Evolutionary conservation across 2,329 filamentous ascomycete species (phyloP).

Genomic region (Didymella pomorum): DNA sequence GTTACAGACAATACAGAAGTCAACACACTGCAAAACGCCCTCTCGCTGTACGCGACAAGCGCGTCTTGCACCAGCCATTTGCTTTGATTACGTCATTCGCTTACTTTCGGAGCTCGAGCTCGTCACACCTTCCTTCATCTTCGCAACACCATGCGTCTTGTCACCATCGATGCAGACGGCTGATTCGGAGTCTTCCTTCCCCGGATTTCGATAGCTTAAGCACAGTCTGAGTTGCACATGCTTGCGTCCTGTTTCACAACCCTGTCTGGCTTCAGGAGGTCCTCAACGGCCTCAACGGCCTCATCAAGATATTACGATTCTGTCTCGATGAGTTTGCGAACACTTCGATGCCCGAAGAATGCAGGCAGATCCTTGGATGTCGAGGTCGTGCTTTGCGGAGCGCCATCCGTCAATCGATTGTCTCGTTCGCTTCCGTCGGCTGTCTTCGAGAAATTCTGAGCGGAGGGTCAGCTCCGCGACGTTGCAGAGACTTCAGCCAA

Average conservation of each 20-base stretch:
- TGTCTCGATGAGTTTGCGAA: not conserved
- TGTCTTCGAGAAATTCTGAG: not conserved
- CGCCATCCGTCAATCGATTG: not conserved
- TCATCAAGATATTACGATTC: not conserved
- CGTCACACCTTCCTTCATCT: slow-evolving; percentile 8
- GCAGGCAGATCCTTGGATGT: not conserved
- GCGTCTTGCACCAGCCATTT: not conserved
- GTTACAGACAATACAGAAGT: not conserved
- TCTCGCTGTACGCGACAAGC: not conserved
- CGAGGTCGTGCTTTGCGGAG: not conserved
- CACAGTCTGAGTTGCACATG: not conserved
- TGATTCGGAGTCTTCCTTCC: not conserved
- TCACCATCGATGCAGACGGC: not conserved
- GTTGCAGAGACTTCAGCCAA: not conserved
- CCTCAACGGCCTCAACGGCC: not conserved
- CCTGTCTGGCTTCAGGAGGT: not conserved
- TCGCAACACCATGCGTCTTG: not conserved
- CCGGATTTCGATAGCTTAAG: not conserved
- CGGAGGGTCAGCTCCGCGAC: not conserved
- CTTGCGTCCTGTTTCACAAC: not conserved
- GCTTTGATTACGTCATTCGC: not conserved
- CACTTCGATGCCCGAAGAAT: not conserved
- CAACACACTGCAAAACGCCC: not conserved
- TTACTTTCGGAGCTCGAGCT: not conserved
- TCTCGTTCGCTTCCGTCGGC: not conserved